Conservation (phyloP, 495 filamentous ascomycete genomes). For the Penicillium malachiteum region DNA sequence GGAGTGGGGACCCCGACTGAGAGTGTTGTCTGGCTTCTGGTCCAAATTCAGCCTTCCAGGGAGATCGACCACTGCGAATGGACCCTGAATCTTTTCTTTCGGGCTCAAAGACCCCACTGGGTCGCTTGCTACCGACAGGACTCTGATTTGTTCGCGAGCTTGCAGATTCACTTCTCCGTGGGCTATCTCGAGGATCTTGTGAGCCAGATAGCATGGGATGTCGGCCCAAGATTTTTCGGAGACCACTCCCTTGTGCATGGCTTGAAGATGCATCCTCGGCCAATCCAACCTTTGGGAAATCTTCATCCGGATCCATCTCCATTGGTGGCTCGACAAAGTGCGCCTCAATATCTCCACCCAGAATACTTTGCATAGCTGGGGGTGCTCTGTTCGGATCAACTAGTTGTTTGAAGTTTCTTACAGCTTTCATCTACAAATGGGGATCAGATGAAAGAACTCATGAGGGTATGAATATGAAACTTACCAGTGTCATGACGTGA, state of each 20-base stretch:
- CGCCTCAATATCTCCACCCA: constrained; percentile 50
- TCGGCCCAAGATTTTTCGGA: constrained; percentile 47
- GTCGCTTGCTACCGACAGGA: constrained; percentile 16
- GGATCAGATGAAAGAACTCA: not conserved
- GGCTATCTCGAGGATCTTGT: constrained; percentile 33
- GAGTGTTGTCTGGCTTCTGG: constrained; percentile 12
- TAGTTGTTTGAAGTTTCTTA: constrained; percentile 77
- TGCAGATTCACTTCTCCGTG: constrained; percentile 18
- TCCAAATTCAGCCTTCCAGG: constrained; percentile 19
- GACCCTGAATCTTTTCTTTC: constrained; percentile 33
- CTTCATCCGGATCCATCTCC: constrained; percentile 51
- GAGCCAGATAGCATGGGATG: constrained; percentile 50
- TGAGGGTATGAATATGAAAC: constrained; percentile 16
- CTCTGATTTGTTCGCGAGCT: constrained; percentile 18
- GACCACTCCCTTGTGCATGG: constrained; percentile 50
- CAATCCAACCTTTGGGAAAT: constrained; percentile 24
- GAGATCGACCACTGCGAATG: constrained; percentile 23
- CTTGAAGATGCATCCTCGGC: constrained; percentile 30
- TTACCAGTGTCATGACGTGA: constrained; percentile 79
- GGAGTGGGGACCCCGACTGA: constrained; percentile 27
- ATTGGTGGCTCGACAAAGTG: constrained; percentile 58
- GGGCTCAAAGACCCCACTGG: constrained; percentile 17
- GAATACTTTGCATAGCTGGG: constrained; percentile 53
- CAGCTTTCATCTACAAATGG: constrained; percentile 86
- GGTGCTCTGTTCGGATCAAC: constrained; percentile 46